Conservation (phyloP, 192 early-diverging fungal species). For the Neocallimastix lanati region DNA sequence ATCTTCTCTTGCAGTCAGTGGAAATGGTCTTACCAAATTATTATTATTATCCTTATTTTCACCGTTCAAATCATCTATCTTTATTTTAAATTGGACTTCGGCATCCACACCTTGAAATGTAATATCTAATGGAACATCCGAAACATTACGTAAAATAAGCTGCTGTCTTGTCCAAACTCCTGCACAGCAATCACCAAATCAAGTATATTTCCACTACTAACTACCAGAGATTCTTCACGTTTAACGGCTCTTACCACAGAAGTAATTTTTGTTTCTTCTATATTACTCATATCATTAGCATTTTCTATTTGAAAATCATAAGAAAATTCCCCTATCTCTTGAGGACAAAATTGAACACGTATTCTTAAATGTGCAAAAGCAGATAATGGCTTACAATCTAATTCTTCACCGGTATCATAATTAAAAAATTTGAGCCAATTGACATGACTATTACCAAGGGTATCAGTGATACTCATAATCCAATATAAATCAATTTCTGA, state of each 20-base stretch:
- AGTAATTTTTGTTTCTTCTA: background rate
- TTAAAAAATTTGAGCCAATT: no score
- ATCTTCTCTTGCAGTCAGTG: background rate
- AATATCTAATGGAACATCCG: slow-evolving; percentile 54
- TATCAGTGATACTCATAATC: slow-evolving; percentile 15
- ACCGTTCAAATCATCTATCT: slow-evolving; percentile 2
- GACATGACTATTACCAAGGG: background rate
- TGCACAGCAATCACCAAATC: slow-evolving; percentile 85
- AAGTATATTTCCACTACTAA: slow-evolving; percentile 50
- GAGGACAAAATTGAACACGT: slow-evolving; percentile 13
- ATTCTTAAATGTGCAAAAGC: background rate
- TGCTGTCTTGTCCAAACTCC: slow-evolving; percentile 67
- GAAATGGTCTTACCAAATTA: background rate
- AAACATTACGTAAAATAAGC: slow-evolving; percentile 62
- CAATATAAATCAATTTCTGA: slow-evolving; percentile 86
- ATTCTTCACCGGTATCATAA: background rate
- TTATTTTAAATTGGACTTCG: slow-evolving; percentile 27
- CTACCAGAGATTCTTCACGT: slow-evolving; percentile 50
- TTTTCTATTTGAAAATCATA: slow-evolving; percentile 49
- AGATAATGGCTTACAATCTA: background rate
- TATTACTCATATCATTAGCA: background rate
- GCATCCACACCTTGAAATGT: slow-evolving; percentile 22
- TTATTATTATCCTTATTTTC: background rate
- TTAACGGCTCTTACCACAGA: slow-evolving; percentile 10
- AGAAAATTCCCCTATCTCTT: slow-evolving; percentile 72